phyloP scores from a whole-genome alignment of 148 eudicot genomes.

The Simmondsia chinensis region DNA sequence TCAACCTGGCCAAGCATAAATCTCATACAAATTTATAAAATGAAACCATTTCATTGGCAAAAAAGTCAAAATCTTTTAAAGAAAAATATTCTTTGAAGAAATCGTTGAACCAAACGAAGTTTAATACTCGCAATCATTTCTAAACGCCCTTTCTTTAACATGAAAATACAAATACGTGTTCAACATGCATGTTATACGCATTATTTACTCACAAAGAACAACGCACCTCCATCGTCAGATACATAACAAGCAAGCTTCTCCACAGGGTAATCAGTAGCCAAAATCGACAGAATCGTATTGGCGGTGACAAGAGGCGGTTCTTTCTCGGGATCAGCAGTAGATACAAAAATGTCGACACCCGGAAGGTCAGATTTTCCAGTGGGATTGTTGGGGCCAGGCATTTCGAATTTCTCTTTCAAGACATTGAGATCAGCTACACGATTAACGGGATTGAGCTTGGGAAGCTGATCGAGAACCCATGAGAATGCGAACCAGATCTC shows the following conservation, averaged over 20 bases:
- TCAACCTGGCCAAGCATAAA: too few species aligned
- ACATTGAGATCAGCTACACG: constrained; percentile 71
- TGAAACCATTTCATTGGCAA: too few species aligned
- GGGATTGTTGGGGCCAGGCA: constrained; percentile 51
- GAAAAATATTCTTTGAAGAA: too few species aligned
- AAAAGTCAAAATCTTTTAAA: too few species aligned
- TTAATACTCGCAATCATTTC: too few species aligned
- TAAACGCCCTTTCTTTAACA: too few species aligned
- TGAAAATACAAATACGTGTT: too few species aligned
- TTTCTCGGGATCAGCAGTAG: constrained; percentile 94
- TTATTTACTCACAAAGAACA: too few species aligned
- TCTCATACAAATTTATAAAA: too few species aligned
- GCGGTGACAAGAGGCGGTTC: constrained; percentile 93
- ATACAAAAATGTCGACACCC: constrained; percentile 74
- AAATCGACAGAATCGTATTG: constrained; percentile 80
- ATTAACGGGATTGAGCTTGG: constrained; percentile 77
- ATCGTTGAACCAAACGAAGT: too few species aligned
- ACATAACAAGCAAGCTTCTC: constrained; percentile 93
- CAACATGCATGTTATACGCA: too few species aligned
- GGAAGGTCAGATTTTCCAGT: constrained; percentile 92
- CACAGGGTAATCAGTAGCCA: constrained; percentile 81
- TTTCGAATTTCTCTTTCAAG: constrained; percentile 75
- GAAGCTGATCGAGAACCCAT: constrained; percentile 94
- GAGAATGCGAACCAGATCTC: constrained; percentile 95
- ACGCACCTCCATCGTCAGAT: constrained; percentile 96